phyloP scores from a whole-genome alignment of 2,329 filamentous ascomycete genomes.

The Xylariaceae sp. region DNA sequence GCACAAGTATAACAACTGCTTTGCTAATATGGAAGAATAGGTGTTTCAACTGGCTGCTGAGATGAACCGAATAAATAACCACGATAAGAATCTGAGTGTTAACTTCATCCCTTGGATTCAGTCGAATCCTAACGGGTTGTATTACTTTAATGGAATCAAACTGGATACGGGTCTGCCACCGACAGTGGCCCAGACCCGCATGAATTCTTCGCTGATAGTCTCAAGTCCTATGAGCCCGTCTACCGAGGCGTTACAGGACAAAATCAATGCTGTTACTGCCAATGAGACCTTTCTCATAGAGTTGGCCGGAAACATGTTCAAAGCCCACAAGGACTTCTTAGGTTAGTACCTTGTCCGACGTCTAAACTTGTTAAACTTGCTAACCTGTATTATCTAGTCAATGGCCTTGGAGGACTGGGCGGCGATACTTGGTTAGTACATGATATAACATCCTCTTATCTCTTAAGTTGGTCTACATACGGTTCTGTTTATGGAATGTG shows the following conservation, averaged over 20 bases:
- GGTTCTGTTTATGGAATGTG: background rate
- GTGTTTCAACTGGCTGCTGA: slow-evolving; percentile 64
- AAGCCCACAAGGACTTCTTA: slow-evolving; percentile 46
- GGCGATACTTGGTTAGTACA: slow-evolving; percentile 57
- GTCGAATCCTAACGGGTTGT: slow-evolving; percentile 55
- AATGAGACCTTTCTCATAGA: slow-evolving; percentile 40
- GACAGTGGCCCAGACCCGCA: slow-evolving; percentile 50
- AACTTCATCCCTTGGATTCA: slow-evolving; percentile 68
- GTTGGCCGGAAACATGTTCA: slow-evolving; percentile 47
- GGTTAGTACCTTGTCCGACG: slow-evolving; percentile 13
- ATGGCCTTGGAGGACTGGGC: slow-evolving; percentile 45
- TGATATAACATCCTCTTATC: background rate
- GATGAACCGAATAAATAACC: slow-evolving; percentile 62
- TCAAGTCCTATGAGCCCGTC: slow-evolving; percentile 39
- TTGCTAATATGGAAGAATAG: slow-evolving; percentile 13
- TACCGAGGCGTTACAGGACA: slow-evolving; percentile 40
- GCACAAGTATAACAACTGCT: no score
- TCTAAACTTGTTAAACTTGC: slow-evolving; percentile 1
- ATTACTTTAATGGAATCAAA: slow-evolving; percentile 50
- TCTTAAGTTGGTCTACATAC: background rate
- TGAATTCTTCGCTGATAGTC: slow-evolving; percentile 46
- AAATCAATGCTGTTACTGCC: slow-evolving; percentile 41
- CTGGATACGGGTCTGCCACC: slow-evolving; percentile 56
- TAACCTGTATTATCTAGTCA: slow-evolving; percentile 21
- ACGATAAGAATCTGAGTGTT: slow-evolving; percentile 51